phyloP scores from a whole-genome alignment of 2,329 filamentous ascomycete genomes.

The Penicillium thymicola region DNA sequence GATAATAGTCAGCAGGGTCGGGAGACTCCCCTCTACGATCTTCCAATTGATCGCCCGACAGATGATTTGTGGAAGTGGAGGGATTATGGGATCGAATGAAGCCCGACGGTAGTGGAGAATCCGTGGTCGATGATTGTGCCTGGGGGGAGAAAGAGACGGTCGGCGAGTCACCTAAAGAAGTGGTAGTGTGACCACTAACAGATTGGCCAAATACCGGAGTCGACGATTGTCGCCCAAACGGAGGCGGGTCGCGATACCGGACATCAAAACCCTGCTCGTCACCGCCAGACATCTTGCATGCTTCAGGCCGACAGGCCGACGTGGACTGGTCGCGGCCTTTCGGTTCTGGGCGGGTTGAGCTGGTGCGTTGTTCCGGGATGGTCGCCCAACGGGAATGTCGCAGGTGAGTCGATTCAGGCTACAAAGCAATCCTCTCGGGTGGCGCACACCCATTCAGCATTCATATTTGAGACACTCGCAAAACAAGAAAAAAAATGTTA shows the following conservation, averaged over 20 bases:
- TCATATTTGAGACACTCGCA: slow-evolving; percentile 32
- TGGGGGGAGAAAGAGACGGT: slow-evolving; percentile 23
- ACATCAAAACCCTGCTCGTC: slow-evolving; percentile 40
- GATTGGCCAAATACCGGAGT: slow-evolving; percentile 19
- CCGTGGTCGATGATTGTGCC: slow-evolving; percentile 26
- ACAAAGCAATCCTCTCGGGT: slow-evolving; percentile 39
- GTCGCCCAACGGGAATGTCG: slow-evolving; percentile 35
- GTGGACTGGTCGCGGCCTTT: slow-evolving; percentile 31
- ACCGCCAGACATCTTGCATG: slow-evolving; percentile 45
- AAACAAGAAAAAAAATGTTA: background rate
- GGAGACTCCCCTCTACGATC: slow-evolving; percentile 28
- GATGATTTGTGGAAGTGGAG: slow-evolving; percentile 20
- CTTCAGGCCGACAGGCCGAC: slow-evolving; percentile 29
- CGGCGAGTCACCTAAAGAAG: slow-evolving; percentile 29
- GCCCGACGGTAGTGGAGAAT: slow-evolving; percentile 23
- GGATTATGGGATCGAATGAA: slow-evolving; percentile 14
- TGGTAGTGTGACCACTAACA: slow-evolving; percentile 5
- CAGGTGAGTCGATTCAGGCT: slow-evolving; percentile 36
- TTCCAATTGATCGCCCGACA: slow-evolving; percentile 15
- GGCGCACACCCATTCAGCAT: slow-evolving; percentile 35
- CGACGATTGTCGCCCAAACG: slow-evolving; percentile 34
- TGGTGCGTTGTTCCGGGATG: slow-evolving; percentile 41
- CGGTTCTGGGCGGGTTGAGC: slow-evolving; percentile 28
- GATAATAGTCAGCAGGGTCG: slow-evolving; percentile 53
- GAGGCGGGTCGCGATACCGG: slow-evolving; percentile 29